Evolutionary conservation across 176 grass and related monocot species (phyloP).

Genomic region (Panicum miliaceum): DNA sequence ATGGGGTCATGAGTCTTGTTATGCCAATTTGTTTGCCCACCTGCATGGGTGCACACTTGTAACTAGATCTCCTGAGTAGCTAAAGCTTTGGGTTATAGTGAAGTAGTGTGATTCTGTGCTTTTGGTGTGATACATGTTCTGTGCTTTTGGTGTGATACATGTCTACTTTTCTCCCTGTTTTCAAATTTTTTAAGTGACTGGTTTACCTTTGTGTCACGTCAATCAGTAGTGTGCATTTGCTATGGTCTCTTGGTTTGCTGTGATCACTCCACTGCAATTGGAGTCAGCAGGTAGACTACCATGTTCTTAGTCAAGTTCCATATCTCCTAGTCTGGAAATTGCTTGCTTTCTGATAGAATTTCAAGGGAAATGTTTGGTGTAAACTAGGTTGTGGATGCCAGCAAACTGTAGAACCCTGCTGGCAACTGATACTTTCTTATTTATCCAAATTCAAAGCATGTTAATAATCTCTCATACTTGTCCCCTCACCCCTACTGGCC

Average conservation of each 20-base stretch:
- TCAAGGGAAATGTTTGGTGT: background rate
- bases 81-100: background rate
- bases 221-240: background rate
- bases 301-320: background rate
- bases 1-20: background rate
- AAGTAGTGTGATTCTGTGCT: background rate
- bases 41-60: background rate
- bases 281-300: background rate
- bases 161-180: background rate
- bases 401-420: background rate
- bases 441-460: constrained; percentile 8
- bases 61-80: background rate
- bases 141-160: constrained; percentile 1
- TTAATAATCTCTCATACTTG: background rate
- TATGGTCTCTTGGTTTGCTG: background rate
- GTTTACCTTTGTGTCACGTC: background rate
- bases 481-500: background rate
- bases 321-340: background rate
- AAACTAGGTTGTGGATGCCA: background rate
- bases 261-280: background rate
- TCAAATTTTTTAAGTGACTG: background rate
- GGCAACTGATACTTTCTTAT: background rate
- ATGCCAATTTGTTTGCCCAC: background rate
- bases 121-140: constrained; percentile 5
- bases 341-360: background rate